phyloP scores from a whole-genome alignment of 768 basidiomycete genomes.

The Hygrocybe punicea region DNA sequence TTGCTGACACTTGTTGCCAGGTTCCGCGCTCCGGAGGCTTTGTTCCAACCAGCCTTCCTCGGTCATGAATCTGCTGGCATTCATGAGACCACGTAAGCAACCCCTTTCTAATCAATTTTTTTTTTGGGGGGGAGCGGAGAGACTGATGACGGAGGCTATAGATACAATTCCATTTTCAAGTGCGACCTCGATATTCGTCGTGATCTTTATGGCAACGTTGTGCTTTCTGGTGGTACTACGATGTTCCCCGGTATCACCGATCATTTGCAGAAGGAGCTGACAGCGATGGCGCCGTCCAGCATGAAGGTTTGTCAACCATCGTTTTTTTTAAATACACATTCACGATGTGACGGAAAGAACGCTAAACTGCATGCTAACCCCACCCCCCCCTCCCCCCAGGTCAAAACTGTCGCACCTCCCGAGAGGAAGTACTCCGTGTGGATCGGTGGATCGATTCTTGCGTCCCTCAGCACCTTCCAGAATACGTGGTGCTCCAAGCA shows the following conservation, averaged over 20 bases:
- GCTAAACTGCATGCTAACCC: too few species aligned
- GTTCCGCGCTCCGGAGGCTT: slow-evolving; percentile 90
- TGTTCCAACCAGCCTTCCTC: slow-evolving; percentile 90
- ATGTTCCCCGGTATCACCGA: slow-evolving; percentile 97
- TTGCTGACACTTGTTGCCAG: slow-evolving; percentile 50
- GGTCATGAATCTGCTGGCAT: slow-evolving; percentile 89
- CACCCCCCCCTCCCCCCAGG: slow-evolving; percentile 34
- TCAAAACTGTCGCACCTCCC: slow-evolving; percentile 91
- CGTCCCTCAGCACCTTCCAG: slow-evolving; percentile 93
- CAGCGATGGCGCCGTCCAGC: slow-evolving; percentile 75
- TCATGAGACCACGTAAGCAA: slow-evolving; percentile 78
- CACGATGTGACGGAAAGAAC: too few species aligned
- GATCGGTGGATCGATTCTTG: slow-evolving; percentile 85
- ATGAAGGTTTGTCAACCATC: slow-evolving; percentile 60
- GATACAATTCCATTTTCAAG: slow-evolving; percentile 79
- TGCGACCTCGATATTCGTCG: slow-evolving; percentile 86
- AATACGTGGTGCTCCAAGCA: slow-evolving; percentile 93
- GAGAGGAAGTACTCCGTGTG: slow-evolving; percentile 96
- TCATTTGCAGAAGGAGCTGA: slow-evolving; percentile 93
- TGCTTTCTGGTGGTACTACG: slow-evolving; percentile 85
- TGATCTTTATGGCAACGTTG: slow-evolving; percentile 76
- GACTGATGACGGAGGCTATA: slow-evolving; percentile 35
- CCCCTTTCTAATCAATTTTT: too few species aligned
- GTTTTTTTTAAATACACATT: slow-evolving; percentile 2
- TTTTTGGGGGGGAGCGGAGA: slow-evolving; percentile 29